Evolutionary conservation across 2,329 filamentous ascomycete species (phyloP), one percentile per base, ranked within the genome.

Genomic region (Thielaviopsis musarum): DNA sequence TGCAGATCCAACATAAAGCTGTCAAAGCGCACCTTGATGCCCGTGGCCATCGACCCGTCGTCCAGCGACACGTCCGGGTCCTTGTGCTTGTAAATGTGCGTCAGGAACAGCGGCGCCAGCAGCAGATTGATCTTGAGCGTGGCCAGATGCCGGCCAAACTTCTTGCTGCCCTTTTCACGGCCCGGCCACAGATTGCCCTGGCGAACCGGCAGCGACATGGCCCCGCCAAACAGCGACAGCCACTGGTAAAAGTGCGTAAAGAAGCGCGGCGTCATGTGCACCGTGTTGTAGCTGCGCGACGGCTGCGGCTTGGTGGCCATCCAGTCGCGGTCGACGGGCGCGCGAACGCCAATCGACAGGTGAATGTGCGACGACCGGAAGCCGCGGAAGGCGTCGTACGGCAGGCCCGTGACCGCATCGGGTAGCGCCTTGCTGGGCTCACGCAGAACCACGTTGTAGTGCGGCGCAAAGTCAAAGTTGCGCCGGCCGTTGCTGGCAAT

Each of bases 171-270:
- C 75, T 95, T 96, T 65, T 96, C 93, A 24, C 90, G 80, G 0
- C 89, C 90, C 5, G 91, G 91, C 83, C 91, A 98, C 2, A 98
- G 77, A 54, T 81, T 79, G 17, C 93, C 93, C 73, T 98, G 94
- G 0, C 93, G 88, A 60, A 98, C 86, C 12, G 93, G 94, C 28
- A 98, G 77, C 12, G 91, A 94, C 84, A 97, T 90, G 9, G 91
- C 87, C 1, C 91, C 91, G 9, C 90, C 90, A 71, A 98, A 98
- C 65, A 97, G 82, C 0, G 87, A 91, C 90, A 91, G 97, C 93
- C 93, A 98, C 60, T 84, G 83, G 73, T 91, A 97, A 75, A 98
- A 98, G 69, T 98, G 93, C 0, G 91, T 96, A 70, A 98, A 98
- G 75, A 98, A 95, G 9, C 91, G 84, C 5, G 93, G 93, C 1